Evolutionary conservation across 176 grass and related monocot species (phyloP).

Genomic region (Luzula sylvatica): DNA sequence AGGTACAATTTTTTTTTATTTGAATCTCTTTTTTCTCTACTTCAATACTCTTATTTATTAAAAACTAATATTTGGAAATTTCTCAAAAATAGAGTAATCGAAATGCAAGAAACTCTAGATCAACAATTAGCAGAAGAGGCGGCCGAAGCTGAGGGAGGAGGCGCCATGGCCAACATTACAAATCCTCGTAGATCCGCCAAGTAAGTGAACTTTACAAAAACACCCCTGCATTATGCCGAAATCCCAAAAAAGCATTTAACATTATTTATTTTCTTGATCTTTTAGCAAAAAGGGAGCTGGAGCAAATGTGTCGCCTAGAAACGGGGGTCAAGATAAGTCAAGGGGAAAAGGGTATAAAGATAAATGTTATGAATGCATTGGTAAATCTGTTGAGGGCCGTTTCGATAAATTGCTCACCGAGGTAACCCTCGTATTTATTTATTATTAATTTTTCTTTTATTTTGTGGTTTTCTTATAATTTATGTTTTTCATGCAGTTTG

Average conservation of each 20-base stretch:
- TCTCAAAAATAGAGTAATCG: constrained; percentile 71
- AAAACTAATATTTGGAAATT: background rate
- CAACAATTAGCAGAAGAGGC: constrained; percentile 99
- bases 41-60: background rate
- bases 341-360: constrained; percentile 95
- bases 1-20: constrained; percentile 45
- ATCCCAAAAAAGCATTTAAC: constrained; percentile 1
- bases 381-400: constrained; percentile 80
- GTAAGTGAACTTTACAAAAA: too few species aligned
- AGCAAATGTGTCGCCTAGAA: constrained; percentile 49
- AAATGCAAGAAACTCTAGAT: constrained; percentile 99
- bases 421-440: constrained; percentile 30
- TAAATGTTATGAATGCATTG: constrained; percentile 86
- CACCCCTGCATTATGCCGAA: too few species aligned
- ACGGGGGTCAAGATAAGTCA: constrained; percentile 48
- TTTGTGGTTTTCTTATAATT: constrained; percentile 21
- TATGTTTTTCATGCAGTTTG: constrained; percentile 49
- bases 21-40: background rate
- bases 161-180: constrained; percentile 68
- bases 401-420: constrained; percentile 81
- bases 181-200: constrained; percentile 91
- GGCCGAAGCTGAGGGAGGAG: constrained; percentile 87
- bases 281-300: constrained; percentile 59
- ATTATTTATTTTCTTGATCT: constrained; percentile 8
- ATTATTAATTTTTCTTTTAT: constrained; percentile 1